Conservation (phyloP, 768 basidiomycete genomes). For the Agaricus sinodeliciosus region DNA sequence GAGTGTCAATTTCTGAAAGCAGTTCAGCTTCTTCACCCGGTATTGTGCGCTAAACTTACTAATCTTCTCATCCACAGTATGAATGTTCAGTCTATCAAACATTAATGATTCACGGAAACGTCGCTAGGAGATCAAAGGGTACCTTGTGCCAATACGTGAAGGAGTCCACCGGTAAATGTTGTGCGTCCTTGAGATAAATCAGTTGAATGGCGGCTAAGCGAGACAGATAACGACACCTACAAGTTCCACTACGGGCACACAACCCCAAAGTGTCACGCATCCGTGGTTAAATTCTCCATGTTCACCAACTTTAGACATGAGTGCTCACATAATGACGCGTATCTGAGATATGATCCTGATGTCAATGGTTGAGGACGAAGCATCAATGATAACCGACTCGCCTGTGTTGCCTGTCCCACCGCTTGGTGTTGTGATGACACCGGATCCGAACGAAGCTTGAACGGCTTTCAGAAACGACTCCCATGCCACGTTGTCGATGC, state of each 20-base stretch:
- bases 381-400: constrained; percentile 1
- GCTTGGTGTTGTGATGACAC: constrained; percentile 22
- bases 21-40: background rate
- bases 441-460: constrained; percentile 21
- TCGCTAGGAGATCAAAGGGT: background rate
- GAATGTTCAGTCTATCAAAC: constrained; percentile 19
- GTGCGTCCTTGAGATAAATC: constrained; percentile 13
- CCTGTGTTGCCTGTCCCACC: constrained; percentile 27
- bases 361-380: background rate
- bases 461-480: constrained; percentile 19
- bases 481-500: constrained; percentile 18
- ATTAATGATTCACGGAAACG: background rate
- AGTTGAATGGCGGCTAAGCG: background rate
- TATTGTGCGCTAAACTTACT: constrained; percentile 13
- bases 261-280: background rate
- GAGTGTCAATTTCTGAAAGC: constrained; percentile 18
- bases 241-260: constrained; percentile 18
- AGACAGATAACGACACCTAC: constrained; percentile 9
- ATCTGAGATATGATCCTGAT: constrained; percentile 12
- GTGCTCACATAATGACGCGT: constrained; percentile 24
- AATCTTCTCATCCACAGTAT: constrained; percentile 25
- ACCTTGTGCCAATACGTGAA: constrained; percentile 21
- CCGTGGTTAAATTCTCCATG: background rate
- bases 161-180: constrained; percentile 28
- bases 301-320: background rate